A percentile compares a stretch with the other conserved stretches of the same genome.
Conservation (phyloP, 2,329 filamentous ascomycete species). For the Fusarium graminum region DNA sequence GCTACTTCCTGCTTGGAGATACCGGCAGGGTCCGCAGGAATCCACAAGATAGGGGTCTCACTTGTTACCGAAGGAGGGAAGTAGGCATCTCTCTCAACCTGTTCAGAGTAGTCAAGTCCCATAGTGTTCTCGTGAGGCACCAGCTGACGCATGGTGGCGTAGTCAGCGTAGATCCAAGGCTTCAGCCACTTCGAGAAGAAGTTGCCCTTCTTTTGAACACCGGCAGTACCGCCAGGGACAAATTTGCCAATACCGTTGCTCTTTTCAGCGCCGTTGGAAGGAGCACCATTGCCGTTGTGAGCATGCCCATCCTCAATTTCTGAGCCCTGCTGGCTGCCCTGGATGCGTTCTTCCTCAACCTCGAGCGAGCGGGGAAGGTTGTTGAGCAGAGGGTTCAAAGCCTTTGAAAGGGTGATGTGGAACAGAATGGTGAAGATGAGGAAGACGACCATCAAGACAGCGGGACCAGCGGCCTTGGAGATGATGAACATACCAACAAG, state of each 20-base stretch:
- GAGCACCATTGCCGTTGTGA: conserved; percentile 27
- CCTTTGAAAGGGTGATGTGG: conserved; percentile 77
- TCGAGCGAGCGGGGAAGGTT: conserved; percentile 75
- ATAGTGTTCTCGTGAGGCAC: conserved; percentile 70
- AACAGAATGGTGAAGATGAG: conserved; percentile 82
- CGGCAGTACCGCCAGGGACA: conserved; percentile 38
- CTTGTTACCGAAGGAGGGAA: conserved; percentile 76
- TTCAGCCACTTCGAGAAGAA: conserved; percentile 74
- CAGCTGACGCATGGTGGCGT: conserved; percentile 76
- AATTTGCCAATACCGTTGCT: conserved; percentile 42
- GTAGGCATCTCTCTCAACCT: conserved; percentile 76
- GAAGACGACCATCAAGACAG: conserved; percentile 81
- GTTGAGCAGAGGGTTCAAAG: conserved; percentile 78
- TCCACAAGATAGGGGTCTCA: conserved; percentile 76
- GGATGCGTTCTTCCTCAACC: conserved; percentile 58
- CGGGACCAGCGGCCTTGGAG: conserved; percentile 73
- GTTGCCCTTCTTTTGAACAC: conserved; percentile 62
- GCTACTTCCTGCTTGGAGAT: conserved; percentile 78
- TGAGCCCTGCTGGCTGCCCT: conserved; percentile 50
- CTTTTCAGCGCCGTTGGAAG: conserved; percentile 33
- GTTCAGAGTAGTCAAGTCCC: conserved; percentile 68
- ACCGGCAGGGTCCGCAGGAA: conserved; percentile 77
- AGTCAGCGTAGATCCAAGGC: conserved; percentile 82
- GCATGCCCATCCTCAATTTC: conserved; percentile 42
- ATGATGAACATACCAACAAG: conserved; percentile 86